These are phyloP conservation scores for Nakaseomyces nivariensis DNA, from an alignment of 1,139 yeast genomes.

Conservation along the genomic window DNA sequence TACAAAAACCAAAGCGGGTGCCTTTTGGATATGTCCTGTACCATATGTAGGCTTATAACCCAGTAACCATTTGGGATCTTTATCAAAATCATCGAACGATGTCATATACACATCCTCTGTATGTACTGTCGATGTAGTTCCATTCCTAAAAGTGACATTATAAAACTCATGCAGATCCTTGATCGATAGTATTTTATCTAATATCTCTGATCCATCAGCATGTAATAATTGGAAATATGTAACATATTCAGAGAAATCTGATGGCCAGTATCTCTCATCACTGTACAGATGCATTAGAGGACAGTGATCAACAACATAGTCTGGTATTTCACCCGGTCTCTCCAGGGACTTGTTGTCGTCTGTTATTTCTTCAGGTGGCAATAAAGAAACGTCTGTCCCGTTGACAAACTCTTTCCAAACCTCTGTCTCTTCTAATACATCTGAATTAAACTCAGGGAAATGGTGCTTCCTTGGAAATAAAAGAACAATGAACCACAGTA, in stretches of 20 bases:
- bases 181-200: conserved; percentile 26
- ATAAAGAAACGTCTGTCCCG: conserved; percentile 10
- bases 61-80: conserved; percentile 73
- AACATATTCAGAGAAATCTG: conserved; percentile 64
- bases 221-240: conserved; percentile 44
- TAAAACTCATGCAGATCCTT: conserved; percentile 18
- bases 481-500: not conserved
- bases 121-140: conserved; percentile 13
- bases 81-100: conserved; percentile 55
- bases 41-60: conserved; percentile 62
- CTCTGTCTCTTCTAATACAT: not conserved
- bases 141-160: conserved; percentile 13
- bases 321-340: conserved; percentile 48
- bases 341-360: conserved; percentile 21
- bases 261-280: conserved; percentile 81
- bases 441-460: not conserved
- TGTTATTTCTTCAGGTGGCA: conserved; percentile 18
- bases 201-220: conserved; percentile 9
- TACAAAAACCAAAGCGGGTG: conserved; percentile 73
- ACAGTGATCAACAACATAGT: conserved; percentile 60
- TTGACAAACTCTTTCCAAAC: not conserved
- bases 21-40: conserved; percentile 60
- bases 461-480: not conserved
- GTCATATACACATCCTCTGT: conserved; percentile 43
- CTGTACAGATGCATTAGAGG: conserved; percentile 82